phyloP scores from a whole-genome alignment of 148 eudicot species.

The Amaranthus palmeri region DNA sequence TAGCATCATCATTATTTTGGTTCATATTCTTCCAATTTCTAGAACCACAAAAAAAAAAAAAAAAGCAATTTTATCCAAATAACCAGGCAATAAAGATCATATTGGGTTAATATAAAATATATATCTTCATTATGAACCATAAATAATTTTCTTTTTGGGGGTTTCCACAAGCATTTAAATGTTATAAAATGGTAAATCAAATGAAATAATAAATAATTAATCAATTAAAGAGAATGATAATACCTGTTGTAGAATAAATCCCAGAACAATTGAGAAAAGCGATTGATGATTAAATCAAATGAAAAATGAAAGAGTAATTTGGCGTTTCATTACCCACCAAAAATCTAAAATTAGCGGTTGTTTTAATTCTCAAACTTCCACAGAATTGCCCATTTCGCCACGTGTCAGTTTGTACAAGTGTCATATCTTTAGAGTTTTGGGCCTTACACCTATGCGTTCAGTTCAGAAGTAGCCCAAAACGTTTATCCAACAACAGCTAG shows the following conservation, averaged over 20 bases:
- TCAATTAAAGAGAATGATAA: not conserved
- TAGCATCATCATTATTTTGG: no score
- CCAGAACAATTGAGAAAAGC: not conserved
- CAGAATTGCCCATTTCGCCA: slow-evolving; percentile 14
- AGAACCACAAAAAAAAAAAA: no score
- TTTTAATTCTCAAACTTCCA: slow-evolving; percentile 3
- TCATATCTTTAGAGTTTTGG: not conserved
- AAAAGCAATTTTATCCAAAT: not conserved
- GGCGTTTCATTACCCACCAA: slow-evolving; percentile 5
- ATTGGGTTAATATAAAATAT: not conserved
- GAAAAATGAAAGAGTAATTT: not conserved
- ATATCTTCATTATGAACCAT: not conserved
- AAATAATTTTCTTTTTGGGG: no score
- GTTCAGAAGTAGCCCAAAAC: no score
- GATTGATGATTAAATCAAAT: not conserved
- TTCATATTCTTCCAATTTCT: no score
- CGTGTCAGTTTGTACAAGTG: slow-evolving; percentile 9
- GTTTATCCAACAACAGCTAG: no score
- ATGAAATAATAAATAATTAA: not conserved
- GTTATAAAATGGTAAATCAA: not conserved
- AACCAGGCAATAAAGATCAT: not conserved
- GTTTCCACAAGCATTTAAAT: not conserved
- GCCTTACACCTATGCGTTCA: not conserved
- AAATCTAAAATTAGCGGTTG: slow-evolving; percentile 22
- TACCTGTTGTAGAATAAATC: slow-evolving; percentile 6